Conservation (phyloP, 495 filamentous ascomycete species). For the Aspergillus sclerotiicarbonarius region DNA sequence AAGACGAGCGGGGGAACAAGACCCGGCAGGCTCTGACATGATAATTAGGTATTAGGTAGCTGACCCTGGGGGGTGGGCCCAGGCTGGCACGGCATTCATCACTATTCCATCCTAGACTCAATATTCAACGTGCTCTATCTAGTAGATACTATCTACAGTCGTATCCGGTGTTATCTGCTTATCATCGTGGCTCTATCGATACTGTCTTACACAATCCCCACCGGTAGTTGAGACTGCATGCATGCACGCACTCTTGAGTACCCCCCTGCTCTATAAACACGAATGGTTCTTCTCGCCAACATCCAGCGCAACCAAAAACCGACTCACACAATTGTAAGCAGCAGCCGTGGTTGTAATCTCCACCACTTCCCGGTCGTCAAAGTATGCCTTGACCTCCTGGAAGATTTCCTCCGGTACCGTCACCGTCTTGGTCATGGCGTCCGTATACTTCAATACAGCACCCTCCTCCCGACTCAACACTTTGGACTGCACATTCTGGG, state of each 20-base stretch:
- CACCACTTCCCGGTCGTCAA: conserved; percentile 66
- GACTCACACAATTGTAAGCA: conserved; percentile 84
- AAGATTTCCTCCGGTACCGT: conserved; percentile 64
- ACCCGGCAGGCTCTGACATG: not conserved
- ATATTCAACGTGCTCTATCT: too few species aligned
- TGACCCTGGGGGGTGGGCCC: too few species aligned
- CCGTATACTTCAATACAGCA: conserved; percentile 66
- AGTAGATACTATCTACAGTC: too few species aligned
- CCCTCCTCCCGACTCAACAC: conserved; percentile 57
- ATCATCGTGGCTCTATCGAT: too few species aligned
- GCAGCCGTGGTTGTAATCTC: conserved; percentile 77
- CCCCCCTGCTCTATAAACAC: not conserved
- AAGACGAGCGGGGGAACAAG: not conserved
- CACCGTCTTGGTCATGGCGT: conserved; percentile 71
- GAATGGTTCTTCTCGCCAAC: conserved; percentile 60
- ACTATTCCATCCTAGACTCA: too few species aligned
- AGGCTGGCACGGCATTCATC: too few species aligned
- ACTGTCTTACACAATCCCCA: too few species aligned
- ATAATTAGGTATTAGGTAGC: not conserved
- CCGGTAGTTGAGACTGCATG: too few species aligned
- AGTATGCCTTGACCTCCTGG: conserved; percentile 53
- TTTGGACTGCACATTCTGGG: conserved; percentile 11
- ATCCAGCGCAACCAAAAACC: conserved; percentile 81
- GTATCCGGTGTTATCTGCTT: too few species aligned
- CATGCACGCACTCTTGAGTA: too few species aligned